Conservation (phyloP, 1,284 basidiomycete species). For the Volvariella surrecta region DNA sequence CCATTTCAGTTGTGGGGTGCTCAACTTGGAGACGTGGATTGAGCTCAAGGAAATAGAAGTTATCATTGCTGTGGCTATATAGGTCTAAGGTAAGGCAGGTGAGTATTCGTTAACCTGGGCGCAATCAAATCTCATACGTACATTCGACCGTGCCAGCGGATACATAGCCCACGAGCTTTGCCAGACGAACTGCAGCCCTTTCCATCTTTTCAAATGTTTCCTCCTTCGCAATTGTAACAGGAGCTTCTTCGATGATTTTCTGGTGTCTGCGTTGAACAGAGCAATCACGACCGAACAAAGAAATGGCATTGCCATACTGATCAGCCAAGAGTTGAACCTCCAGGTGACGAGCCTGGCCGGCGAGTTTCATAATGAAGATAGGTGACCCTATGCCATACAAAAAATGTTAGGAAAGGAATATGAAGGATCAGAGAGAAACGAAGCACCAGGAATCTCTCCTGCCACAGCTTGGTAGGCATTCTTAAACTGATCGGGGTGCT, state of each 20-base stretch:
- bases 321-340: conserved; percentile 99
- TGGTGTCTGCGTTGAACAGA: conserved; percentile 99
- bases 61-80: conserved; percentile 90
- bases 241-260: conserved; percentile 99
- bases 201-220: conserved; percentile 97
- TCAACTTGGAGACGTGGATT: conserved; percentile 99
- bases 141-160: conserved; percentile 99
- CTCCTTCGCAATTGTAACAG: conserved; percentile 92
- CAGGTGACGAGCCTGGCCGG: conserved; percentile 93
- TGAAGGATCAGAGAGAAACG: conserved; percentile 5
- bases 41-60: conserved; percentile 97
- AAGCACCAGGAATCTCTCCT: conserved; percentile 90
- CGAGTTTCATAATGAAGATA: conserved; percentile 99
- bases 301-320: conserved; percentile 99
- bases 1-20: conserved; percentile 99
- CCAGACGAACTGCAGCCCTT: conserved; percentile 93
- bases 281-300: conserved; percentile 98
- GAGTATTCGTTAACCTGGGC: conserved; percentile 5
- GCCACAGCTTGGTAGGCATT: conserved; percentile 91
- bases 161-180: conserved; percentile 98
- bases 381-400: conserved; percentile 68
- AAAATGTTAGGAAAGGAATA: conserved; percentile 10
- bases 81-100: conserved; percentile 56
- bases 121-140: conserved; percentile 33
- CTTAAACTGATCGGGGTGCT: conserved; percentile 80